Evolutionary conservation across 164 flowering plant genomes (phyloP).

Genomic region (Platanus orientalis): DNA sequence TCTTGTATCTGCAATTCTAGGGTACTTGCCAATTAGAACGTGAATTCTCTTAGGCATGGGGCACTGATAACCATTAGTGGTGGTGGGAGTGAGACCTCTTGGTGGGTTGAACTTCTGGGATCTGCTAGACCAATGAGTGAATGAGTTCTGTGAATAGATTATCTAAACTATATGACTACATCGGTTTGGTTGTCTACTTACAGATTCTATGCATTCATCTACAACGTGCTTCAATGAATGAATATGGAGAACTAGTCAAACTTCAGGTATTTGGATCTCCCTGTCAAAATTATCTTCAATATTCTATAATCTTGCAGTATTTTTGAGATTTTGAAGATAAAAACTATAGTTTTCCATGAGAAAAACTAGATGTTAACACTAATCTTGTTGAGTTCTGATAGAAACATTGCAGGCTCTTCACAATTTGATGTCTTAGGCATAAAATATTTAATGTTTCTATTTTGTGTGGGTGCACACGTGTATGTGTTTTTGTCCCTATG

Average conservation of each 20-base stretch:
- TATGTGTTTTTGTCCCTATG: not conserved
- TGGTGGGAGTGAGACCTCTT: too few species aligned
- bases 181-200: slow-evolving; percentile 18
- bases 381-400: too few species aligned
- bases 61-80: not conserved
- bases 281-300: not conserved
- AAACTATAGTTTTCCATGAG: too few species aligned
- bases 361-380: too few species aligned
- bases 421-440: too few species aligned
- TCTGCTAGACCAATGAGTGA: too few species aligned
- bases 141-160: not conserved
- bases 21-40: not conserved
- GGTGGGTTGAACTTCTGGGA: too few species aligned
- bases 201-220: slow-evolving; percentile 91
- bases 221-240: slow-evolving; percentile 64
- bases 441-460: too few species aligned
- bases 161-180: slow-evolving; percentile 7
- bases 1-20: not conserved
- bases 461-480: too few species aligned
- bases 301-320: not conserved
- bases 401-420: too few species aligned
- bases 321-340: too few species aligned
- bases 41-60: not conserved
- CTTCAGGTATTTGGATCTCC: slow-evolving; percentile 45
- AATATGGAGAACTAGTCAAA: slow-evolving; percentile 62